phyloP scores from a whole-genome alignment of 73 alveolate genomes.

The Paramecium octaurelia region DNA sequence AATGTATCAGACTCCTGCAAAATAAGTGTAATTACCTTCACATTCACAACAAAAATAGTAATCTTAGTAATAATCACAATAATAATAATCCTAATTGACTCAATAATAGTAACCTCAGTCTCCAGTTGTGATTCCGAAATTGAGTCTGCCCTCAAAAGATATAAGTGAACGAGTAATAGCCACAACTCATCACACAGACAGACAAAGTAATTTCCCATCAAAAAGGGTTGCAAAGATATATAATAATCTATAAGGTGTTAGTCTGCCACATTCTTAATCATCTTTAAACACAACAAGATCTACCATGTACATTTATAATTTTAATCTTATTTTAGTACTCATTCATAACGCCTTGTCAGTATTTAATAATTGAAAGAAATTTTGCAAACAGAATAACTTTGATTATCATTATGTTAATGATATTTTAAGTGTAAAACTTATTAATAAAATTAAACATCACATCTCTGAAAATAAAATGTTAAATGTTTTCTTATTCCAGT shows the following conservation, averaged over 20 bases:
- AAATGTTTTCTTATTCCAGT: slow-evolving; percentile 61
- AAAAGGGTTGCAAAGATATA: slow-evolving; percentile 29
- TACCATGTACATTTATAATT: neutral
- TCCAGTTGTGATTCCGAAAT: neutral
- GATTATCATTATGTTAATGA: neutral
- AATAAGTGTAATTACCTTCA: neutral
- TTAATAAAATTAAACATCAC: neutral
- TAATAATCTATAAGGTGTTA: neutral
- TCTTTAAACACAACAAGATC: slow-evolving; percentile 34
- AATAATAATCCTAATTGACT: neutral
- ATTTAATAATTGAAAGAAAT: slow-evolving; percentile 10
- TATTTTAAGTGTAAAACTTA: neutral
- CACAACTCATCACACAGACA: neutral
- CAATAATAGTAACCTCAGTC: neutral
- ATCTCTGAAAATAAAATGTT: slow-evolving; percentile 58
- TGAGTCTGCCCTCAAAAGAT: neutral
- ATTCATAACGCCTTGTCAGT: neutral
- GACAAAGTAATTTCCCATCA: slow-evolving; percentile 3
- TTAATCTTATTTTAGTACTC: neutral
- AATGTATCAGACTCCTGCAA: neutral
- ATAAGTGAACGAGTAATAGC: neutral
- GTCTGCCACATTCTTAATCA: neutral
- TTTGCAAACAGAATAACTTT: neutral
- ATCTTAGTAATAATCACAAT: neutral
- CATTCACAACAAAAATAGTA: neutral